phyloP scores from a whole-genome alignment of 768 basidiomycete species.

The Thelephora aurantiotincta region DNA sequence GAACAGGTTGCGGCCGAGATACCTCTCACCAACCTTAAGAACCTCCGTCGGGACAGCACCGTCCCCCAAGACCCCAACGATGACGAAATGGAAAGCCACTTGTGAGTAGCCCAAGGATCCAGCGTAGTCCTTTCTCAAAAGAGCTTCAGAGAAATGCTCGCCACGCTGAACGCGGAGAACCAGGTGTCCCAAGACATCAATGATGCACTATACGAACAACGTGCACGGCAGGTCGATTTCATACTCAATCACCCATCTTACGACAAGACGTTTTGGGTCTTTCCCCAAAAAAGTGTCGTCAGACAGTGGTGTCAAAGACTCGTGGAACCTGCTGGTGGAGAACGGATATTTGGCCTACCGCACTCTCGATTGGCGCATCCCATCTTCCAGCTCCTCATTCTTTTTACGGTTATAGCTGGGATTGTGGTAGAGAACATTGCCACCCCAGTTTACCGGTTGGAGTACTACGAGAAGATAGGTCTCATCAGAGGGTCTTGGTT shows the following conservation, averaged over 20 bases:
- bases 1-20: slow-evolving; percentile 34
- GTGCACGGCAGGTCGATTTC: slow-evolving; percentile 73
- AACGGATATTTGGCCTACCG: slow-evolving; percentile 74
- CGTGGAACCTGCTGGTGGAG: slow-evolving; percentile 71
- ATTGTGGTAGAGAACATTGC: slow-evolving; percentile 76
- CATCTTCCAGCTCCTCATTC: slow-evolving; percentile 60
- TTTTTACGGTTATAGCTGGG: slow-evolving; percentile 65
- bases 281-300: slow-evolving; percentile 64
- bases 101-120: slow-evolving; percentile 31
- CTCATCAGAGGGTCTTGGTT: slow-evolving; percentile 70
- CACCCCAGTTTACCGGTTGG: slow-evolving; percentile 69
- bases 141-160: slow-evolving; percentile 46
- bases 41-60: slow-evolving; percentile 18
- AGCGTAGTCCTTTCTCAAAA: not conserved
- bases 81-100: slow-evolving; percentile 56
- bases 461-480: slow-evolving; percentile 51
- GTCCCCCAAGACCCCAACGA: slow-evolving; percentile 21
- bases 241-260: slow-evolving; percentile 81
- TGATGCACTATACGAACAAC: slow-evolving; percentile 54
- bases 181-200: slow-evolving; percentile 34
- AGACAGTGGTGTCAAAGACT: slow-evolving; percentile 71
- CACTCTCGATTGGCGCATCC: slow-evolving; percentile 51
- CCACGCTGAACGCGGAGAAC: slow-evolving; percentile 44
- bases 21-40: slow-evolving; percentile 41
- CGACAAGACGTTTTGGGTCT: slow-evolving; percentile 82